A percentile compares a stretch with the other conserved stretches of the same genome.
Conservation (phyloP, 2,329 filamentous ascomycete species). For the Penicillium sp. region DNA sequence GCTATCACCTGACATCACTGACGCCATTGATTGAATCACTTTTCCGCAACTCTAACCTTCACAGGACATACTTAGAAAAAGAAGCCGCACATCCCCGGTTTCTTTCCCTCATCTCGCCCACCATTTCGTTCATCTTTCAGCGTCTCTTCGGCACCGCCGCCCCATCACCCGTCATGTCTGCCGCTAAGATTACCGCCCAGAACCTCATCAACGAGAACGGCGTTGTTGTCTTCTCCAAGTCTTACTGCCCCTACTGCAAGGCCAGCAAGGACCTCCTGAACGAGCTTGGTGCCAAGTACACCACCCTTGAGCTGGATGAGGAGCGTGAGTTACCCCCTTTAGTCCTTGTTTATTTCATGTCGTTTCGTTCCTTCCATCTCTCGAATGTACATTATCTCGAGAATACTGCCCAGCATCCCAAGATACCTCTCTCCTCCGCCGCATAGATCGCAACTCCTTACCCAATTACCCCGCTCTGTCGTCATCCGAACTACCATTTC, state of each 20-base stretch:
- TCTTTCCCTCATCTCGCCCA: slow-evolving; percentile 45
- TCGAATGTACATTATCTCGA: background rate
- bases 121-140: slow-evolving; percentile 68
- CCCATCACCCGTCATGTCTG: slow-evolving; percentile 68
- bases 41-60: background rate
- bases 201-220: slow-evolving; percentile 84
- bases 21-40: slow-evolving; percentile 11
- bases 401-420: background rate
- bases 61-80: slow-evolving; percentile 5
- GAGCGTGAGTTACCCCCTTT: slow-evolving; percentile 60
- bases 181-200: slow-evolving; percentile 80
- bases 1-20: slow-evolving; percentile 26
- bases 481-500: background rate
- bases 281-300: slow-evolving; percentile 69
- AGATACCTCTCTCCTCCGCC: background rate
- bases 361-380: background rate
- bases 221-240: slow-evolving; percentile 96
- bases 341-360: background rate
- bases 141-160: slow-evolving; percentile 67
- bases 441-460: background rate
- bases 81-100: slow-evolving; percentile 12
- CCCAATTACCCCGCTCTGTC: background rate
- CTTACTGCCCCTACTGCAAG: slow-evolving; percentile 91
- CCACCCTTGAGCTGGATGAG: slow-evolving; percentile 79
- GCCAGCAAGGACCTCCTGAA: slow-evolving; percentile 74